Base-by-base conservation (phyloP, 2,329 filamentous ascomycete genomes). In the Cyphellophora attinorum region DNA sequence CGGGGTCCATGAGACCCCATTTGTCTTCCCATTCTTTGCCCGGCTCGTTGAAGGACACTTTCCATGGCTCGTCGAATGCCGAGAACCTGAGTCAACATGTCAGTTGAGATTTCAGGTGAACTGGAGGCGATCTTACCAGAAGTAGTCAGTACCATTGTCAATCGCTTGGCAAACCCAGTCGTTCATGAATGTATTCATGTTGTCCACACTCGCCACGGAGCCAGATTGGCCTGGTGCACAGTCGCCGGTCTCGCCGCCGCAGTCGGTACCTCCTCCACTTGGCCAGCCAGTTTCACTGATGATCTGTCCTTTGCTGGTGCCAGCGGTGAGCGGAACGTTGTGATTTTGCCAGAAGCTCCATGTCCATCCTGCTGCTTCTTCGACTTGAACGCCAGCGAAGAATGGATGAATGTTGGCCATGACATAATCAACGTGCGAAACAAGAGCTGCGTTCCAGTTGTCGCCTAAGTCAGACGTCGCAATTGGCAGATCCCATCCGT, bases 331-430 rank as follows among this genome's bases (percentile, higher is more conserved):
- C 0, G 58, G 45, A 0, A 76, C 71, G 47, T 89, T 79, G 38
- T 88, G 69, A 6, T 59, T 64, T 29, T 80, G 61, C 81, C 86
- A 96, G 61, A 95, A 96, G 11, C 59, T 60, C 61, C 69, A 84
- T 0, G 89, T 93, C 89, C 89, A 96, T 5, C 55, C 61, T 0
- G 86, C 79, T 0, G 85, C 85, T 2, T 71, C 56, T 2, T 73
- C 64, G 2, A 77, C 79, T 1, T 71, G 64, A 10, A 85, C 76
- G 30, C 89, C 89, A 0, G 79, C 82, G 54, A 96, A 96, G 69
- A 96, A 95, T 0, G 91, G 89, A 55, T 96, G 91, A 35, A 96
- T 84, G 54, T 96, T 96, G 48, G 85, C 81, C 88, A 96, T 95
- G 59, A 96, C 78, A 51, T 84, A 79, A 57, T 96, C 88, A 27